phyloP scores from a whole-genome alignment of 1,284 basidiomycete species.

The Somion occarium region DNA sequence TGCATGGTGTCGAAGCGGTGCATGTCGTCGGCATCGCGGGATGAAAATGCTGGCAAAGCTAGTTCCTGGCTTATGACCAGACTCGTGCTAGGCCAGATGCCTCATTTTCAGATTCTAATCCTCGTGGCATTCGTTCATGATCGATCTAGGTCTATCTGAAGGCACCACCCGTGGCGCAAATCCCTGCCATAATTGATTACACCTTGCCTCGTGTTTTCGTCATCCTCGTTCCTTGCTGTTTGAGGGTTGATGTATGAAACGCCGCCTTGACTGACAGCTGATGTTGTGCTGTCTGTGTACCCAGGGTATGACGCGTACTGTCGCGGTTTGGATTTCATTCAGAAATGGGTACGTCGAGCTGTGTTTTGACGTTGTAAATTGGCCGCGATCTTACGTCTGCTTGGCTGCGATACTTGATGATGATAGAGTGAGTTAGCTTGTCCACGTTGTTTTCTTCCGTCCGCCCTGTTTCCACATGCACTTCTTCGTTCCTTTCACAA shows the following conservation, averaged over 20 bases:
- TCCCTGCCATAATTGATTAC: neutral
- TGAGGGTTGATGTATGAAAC: no score
- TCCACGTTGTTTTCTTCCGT: no score
- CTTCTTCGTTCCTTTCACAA: no score
- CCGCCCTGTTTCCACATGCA: no score
- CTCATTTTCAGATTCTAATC: neutral
- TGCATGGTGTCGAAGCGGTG: no score
- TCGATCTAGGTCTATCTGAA: neutral
- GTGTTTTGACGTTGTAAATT: neutral
- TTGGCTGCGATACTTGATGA: neutral
- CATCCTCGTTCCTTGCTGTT: no score
- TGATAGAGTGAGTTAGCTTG: conserved; percentile 29
- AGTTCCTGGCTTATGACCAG: neutral
- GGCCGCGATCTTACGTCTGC: neutral
- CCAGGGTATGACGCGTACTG: conserved; percentile 57
- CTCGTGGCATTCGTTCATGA: neutral
- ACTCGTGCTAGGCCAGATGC: neutral
- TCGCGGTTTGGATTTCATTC: conserved; percentile 70
- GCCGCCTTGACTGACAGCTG: neutral
- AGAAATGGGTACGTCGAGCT: conserved; percentile 50
- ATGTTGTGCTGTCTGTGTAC: neutral
- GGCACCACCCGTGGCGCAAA: neutral
- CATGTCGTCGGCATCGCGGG: no score
- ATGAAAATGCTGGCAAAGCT: no score
- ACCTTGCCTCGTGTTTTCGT: neutral